Evolutionary conservation across 1,284 basidiomycete genomes (phyloP).

Genomic region (Mycena sp.): DNA sequence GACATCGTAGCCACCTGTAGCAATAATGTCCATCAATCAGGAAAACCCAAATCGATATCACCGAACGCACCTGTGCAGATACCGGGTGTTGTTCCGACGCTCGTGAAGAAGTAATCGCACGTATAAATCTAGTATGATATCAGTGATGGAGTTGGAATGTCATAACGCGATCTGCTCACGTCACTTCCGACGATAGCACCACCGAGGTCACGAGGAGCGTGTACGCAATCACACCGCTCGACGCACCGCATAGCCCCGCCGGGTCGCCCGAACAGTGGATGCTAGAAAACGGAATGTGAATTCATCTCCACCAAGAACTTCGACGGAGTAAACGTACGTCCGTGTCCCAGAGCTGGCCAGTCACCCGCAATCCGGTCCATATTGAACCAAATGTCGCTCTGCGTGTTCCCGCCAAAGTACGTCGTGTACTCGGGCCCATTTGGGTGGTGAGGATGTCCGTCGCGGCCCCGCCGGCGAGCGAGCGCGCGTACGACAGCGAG

Average conservation of each 20-base stretch:
- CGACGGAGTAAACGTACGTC: slow-evolving; percentile 6
- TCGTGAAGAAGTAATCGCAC: slow-evolving; percentile 26
- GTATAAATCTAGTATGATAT: slow-evolving; percentile 12
- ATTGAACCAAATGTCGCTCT: slow-evolving; percentile 29
- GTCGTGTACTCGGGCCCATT: slow-evolving; percentile 16
- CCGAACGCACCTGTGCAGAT: slow-evolving; percentile 17
- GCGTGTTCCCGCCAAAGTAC: slow-evolving; percentile 28
- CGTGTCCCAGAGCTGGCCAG: slow-evolving; percentile 16
- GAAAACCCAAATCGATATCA: no score
- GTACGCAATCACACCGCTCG: slow-evolving; percentile 19
- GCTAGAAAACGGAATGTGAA: not conserved
- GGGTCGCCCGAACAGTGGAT: slow-evolving; percentile 23
- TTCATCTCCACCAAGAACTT: not conserved
- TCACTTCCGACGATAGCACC: slow-evolving; percentile 21
- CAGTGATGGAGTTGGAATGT: not conserved
- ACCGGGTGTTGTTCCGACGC: slow-evolving; percentile 9
- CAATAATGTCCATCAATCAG: no score
- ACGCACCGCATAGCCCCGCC: slow-evolving; percentile 13
- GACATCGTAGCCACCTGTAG: slow-evolving; percentile 15
- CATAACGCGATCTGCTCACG: not conserved
- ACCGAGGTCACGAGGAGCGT: slow-evolving; percentile 10
- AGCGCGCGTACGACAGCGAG: slow-evolving; percentile 21
- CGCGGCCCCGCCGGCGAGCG: slow-evolving; percentile 27
- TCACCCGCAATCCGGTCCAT: slow-evolving; percentile 29
- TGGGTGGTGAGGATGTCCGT: slow-evolving; percentile 27